phyloP scores from a whole-genome alignment of 164 flowering plant species.

The Dillenia turbinata region DNA sequence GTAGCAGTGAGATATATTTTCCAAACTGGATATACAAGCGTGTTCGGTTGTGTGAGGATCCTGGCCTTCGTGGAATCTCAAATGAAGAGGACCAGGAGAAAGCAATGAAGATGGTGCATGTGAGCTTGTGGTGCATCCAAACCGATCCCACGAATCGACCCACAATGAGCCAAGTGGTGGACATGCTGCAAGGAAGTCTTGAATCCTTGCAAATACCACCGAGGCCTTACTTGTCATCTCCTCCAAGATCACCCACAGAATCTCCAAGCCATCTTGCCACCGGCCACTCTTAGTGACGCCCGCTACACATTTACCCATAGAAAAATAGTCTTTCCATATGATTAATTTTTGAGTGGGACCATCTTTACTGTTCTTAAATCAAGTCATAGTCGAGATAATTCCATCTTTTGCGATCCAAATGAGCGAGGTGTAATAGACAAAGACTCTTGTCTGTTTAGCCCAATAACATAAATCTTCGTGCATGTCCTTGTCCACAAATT shows the following conservation, averaged over 20 bases:
- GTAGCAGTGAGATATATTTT: slow-evolving; percentile 34
- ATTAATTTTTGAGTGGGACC: no score
- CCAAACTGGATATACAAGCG: slow-evolving; percentile 36
- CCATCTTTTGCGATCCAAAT: no score
- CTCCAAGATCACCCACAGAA: slow-evolving; percentile 8
- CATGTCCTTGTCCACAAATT: no score
- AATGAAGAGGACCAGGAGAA: slow-evolving; percentile 17
- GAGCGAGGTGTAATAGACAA: no score
- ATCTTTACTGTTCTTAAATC: no score
- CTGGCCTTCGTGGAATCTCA: slow-evolving; percentile 12
- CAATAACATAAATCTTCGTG: no score
- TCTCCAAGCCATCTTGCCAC: no score
- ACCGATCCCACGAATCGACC: slow-evolving; percentile 31
- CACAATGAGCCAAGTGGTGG: slow-evolving; percentile 29
- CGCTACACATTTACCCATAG: no score
- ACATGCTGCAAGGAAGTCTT: slow-evolving; percentile 36
- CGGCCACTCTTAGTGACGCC: no score
- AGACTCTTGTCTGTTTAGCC: no score
- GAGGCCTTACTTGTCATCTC: slow-evolving; percentile 20
- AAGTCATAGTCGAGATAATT: no score
- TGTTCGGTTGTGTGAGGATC: slow-evolving; percentile 11
- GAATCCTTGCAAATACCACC: slow-evolving; percentile 33
- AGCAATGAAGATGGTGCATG: slow-evolving; percentile 33
- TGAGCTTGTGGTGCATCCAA: slow-evolving; percentile 47
- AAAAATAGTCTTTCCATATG: no score